A percentile compares a stretch with the other conserved stretches of the same genome.
These are phyloP conservation scores for Extremus antarcticus DNA, from an alignment of 495 filamentous ascomycete genomes.

Conservation along the genomic window DNA sequence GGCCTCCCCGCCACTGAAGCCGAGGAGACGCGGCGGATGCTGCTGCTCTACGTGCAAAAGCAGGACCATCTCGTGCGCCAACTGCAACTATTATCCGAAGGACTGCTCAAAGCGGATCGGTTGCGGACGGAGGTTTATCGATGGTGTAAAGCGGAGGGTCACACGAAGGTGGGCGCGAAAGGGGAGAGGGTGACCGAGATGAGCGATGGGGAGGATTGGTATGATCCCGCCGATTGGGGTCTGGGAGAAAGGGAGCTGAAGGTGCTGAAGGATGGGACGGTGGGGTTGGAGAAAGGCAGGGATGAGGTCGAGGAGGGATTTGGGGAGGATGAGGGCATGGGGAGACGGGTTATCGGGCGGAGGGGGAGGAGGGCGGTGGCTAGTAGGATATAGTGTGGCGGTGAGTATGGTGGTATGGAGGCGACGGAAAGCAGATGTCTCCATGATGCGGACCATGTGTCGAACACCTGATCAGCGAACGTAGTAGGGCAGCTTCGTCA, in stretches of 20 bases:
- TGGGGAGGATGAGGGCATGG: slow-evolving; percentile 13
- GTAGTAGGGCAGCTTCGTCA: too few relatives aligned
- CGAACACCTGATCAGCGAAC: too few relatives aligned
- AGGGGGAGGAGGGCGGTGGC: slow-evolving; percentile 3
- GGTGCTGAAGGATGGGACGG: slow-evolving; percentile 2
- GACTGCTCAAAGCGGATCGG: slow-evolving; percentile 63
- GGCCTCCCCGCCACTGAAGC: slow-evolving; percentile 74
- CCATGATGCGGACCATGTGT: too few relatives aligned
- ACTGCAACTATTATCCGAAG: slow-evolving; percentile 61
- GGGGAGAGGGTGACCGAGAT: slow-evolving; percentile 17
- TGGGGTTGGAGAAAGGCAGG: slow-evolving; percentile 21
- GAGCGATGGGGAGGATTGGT: slow-evolving; percentile 28
- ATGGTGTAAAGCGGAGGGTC: slow-evolving; percentile 84
- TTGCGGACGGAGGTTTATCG: slow-evolving; percentile 68
- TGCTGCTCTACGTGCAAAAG: slow-evolving; percentile 83
- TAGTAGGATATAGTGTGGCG: neutral
- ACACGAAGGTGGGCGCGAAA: slow-evolving; percentile 41
- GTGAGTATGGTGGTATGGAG: neutral
- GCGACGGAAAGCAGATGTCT: too few relatives aligned
- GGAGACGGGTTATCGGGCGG: slow-evolving; percentile 11
- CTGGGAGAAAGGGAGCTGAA: slow-evolving; percentile 6
- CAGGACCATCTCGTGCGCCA: slow-evolving; percentile 89
- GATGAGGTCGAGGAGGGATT: slow-evolving; percentile 20
- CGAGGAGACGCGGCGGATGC: slow-evolving; percentile 72
- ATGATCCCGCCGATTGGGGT: slow-evolving; percentile 20